Evolutionary conservation across 2,329 filamentous ascomycete genomes (phyloP).

Genomic region (Trichoderma sp.): DNA sequence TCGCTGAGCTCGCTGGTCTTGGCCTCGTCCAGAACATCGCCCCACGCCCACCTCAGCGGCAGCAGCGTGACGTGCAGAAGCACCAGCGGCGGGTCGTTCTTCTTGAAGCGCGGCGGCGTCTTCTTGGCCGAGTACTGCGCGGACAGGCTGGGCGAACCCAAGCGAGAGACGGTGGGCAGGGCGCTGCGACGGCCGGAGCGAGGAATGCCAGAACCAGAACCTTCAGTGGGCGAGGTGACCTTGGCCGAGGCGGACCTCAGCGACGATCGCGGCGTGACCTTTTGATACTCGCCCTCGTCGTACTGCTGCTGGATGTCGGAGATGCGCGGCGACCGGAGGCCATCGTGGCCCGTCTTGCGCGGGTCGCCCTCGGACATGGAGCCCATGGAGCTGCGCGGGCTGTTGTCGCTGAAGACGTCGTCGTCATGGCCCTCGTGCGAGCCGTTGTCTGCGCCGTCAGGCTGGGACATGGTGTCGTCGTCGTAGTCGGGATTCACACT

Average conservation of each 20-base stretch:
- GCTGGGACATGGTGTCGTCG: conserved; percentile 8
- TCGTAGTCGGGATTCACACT: neutral
- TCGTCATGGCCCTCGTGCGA: conserved; percentile 56
- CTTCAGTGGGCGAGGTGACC: neutral
- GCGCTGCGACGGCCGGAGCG: conserved; percentile 53
- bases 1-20: conserved; percentile 45
- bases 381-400: conserved; percentile 57
- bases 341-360: conserved; percentile 35
- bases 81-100: conserved; percentile 66
- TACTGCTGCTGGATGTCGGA: conserved; percentile 55
- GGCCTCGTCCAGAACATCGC: conserved; percentile 52
- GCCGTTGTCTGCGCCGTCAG: conserved; percentile 44
- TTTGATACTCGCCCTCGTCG: conserved; percentile 49
- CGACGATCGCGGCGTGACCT: conserved; percentile 58
- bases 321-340: conserved; percentile 43
- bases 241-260: conserved; percentile 33
- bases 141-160: conserved; percentile 56
- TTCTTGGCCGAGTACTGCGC: conserved; percentile 58
- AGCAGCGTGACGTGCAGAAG: conserved; percentile 76
- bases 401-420: conserved; percentile 61
- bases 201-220: conserved; percentile 59
- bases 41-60: conserved; percentile 68
- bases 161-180: conserved; percentile 53
- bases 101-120: conserved; percentile 60
- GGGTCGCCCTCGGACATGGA: conserved; percentile 46